Base-by-base conservation (phyloP, 495 filamentous ascomycete species). In the Annulohypoxylon maeteangense region DNA sequence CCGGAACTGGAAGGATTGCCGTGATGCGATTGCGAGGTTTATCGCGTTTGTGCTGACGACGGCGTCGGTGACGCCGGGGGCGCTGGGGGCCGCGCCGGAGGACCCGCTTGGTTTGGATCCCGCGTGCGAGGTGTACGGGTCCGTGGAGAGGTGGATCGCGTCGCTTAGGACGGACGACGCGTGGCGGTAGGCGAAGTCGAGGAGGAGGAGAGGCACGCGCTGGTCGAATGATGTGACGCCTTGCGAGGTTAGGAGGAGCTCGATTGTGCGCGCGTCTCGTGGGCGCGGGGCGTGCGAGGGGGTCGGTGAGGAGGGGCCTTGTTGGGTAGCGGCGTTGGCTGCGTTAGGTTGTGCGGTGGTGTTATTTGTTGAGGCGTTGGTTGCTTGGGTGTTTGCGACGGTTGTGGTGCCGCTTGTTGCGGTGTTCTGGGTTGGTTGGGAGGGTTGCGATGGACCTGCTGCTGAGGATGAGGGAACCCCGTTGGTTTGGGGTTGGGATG, bases 171-270 rank as follows among this genome's bases (percentile, higher is more conserved):
- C 81, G n/a, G 85, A 81, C 0, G 86, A 85, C 2, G 87, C 87
- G 80, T 90, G 87, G 20, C 95, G 92, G 87, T 99, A 99, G 18
- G 95, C 94, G 78, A 98, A 97, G 80, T 99, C 95, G 77, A 99
- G 89, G 42, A 99, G 91, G 71, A 97, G 92, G 2, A 98, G 87
- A 0, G 95, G 95, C 1, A 99, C 94, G 65, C 95, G 93, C 75
- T 93, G 92, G 82, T 97, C 93, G 85, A 96, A 99, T 27, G 91
- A 85, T 11, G 90, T 91, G 3, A 98, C 93, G 72, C 95, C 94
- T 54, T 95, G 90, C 1, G 89, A 90, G 55, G 92, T 89, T 38
- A 99, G 91, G 48, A 98, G 87, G 65, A 98, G 90, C 79, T 99
- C 95, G 71, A 99, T 88, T 31, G 95, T 88, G 53, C 94, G 90